These are phyloP conservation scores for Peniophora sp. DNA, from an alignment of 1,284 basidiomycete species.

Conservation along the genomic window DNA sequence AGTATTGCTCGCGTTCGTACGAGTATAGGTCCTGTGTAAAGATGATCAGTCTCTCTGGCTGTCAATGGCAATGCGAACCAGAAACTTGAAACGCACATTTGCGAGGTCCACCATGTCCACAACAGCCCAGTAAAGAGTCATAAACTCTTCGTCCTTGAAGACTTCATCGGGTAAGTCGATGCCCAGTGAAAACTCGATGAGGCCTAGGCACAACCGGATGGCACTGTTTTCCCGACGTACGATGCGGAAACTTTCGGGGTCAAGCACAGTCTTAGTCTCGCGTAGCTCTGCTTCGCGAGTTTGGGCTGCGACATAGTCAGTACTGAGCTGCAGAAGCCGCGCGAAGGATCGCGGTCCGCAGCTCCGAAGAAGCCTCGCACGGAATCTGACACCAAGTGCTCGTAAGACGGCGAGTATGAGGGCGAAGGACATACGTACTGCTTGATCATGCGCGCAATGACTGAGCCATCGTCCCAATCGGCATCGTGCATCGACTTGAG, in stretches of 20 bases:
- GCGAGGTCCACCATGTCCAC: conserved; percentile 35
- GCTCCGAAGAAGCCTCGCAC: conserved; percentile 34
- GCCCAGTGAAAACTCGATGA: conserved; percentile 29
- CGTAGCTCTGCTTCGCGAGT: conserved; percentile 27
- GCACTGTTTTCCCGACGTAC: conserved; percentile 33
- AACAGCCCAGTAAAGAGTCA: conserved; percentile 25
- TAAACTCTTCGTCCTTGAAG: conserved; percentile 25
- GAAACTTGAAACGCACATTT: conserved; percentile 27
- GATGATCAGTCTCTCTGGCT: conserved; percentile 8
- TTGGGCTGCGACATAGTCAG: conserved; percentile 27
- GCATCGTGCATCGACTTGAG: conserved; percentile 25
- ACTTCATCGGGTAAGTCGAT: conserved; percentile 32
- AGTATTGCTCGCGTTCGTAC: conserved; percentile 66
- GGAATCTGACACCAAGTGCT: conserved; percentile 31
- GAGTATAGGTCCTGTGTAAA: conserved; percentile 50
- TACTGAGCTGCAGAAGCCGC: conserved; percentile 26
- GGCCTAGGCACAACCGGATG: conserved; percentile 29
- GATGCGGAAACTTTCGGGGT: conserved; percentile 21
- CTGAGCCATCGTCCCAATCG: conserved; percentile 25
- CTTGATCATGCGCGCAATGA: conserved; percentile 25
- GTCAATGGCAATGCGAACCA: neutral
- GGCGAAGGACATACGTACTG: conserved; percentile 17
- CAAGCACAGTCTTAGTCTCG: conserved; percentile 23
- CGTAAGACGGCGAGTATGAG: conserved; percentile 2
- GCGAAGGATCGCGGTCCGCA: conserved; percentile 34